Evolutionary conservation across 768 basidiomycete genomes (phyloP).

Genomic region (Mycena alexandri): DNA sequence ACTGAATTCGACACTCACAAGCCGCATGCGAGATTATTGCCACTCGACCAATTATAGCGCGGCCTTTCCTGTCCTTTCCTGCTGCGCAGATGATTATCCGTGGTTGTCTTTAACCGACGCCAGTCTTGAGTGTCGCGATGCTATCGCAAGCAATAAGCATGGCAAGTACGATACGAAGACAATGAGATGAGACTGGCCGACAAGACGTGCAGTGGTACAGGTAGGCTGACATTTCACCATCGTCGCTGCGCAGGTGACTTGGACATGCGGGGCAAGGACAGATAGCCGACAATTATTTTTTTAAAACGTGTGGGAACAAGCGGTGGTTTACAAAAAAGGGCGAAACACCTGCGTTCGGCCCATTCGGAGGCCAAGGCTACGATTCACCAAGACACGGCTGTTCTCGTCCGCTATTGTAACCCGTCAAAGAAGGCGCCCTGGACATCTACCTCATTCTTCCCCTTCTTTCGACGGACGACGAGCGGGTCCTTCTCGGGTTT

Average conservation of each 20-base stretch:
- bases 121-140: background rate
- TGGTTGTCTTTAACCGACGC: background rate
- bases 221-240: constrained; percentile 2
- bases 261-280: no score
- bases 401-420: constrained; percentile 55
- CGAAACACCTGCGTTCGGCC: no score
- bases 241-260: constrained; percentile 3
- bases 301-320: no score
- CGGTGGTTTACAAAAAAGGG: no score
- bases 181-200: background rate
- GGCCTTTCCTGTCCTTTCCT: background rate
- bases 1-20: no score
- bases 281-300: no score
- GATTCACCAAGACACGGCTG: no score
- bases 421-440: constrained; percentile 77
- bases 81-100: constrained; percentile 10
- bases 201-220: background rate
- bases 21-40: background rate
- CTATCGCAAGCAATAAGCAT: background rate
- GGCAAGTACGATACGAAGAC: background rate
- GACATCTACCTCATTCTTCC: constrained; percentile 68
- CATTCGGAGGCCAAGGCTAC: no score
- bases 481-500: constrained; percentile 67
- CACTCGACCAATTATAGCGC: background rate
- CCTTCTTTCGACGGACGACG: constrained; percentile 66